Percentiles rank a stretch among this genome's conserved stretches.
Conservation (phyloP, 306 rosid species). For the Sesbania bispinosa region DNA sequence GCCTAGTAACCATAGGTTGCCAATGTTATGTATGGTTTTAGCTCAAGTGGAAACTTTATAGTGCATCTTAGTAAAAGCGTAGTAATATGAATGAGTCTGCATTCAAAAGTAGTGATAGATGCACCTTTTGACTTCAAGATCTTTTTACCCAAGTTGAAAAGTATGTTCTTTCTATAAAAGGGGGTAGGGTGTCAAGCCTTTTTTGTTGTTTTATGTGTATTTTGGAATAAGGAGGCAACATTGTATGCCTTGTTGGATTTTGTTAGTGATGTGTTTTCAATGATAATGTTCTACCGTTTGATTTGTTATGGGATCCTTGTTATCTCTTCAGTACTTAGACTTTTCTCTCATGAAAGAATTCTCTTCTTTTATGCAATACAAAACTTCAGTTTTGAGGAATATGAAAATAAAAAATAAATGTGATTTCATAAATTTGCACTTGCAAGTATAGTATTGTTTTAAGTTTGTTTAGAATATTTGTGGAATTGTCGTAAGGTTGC, state of each 20-base stretch:
- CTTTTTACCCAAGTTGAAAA: neutral
- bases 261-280: neutral
- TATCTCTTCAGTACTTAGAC: neutral
- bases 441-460: too few relatives aligned
- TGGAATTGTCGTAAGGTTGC: too few relatives aligned
- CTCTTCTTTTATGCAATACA: neutral
- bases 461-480: too few relatives aligned
- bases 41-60: slow-evolving; percentile 1
- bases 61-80: neutral
- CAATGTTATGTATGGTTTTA: neutral
- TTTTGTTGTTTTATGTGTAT: neutral
- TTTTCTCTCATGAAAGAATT: neutral
- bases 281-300: neutral
- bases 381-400: neutral
- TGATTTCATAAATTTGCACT: neutral
- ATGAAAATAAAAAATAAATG: neutral
- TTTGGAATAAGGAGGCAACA: neutral
- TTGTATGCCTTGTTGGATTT: neutral
- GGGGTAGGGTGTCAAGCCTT: neutral
- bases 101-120: neutral
- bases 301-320: neutral
- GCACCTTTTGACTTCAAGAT: neutral
- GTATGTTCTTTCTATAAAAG: neutral
- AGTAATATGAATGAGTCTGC: neutral
- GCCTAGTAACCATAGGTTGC: neutral